Percentiles rank a stretch among this genome's conserved stretches.
Conservation (phyloP, 495 filamentous ascomycete species). For the Penicillium canariense region DNA sequence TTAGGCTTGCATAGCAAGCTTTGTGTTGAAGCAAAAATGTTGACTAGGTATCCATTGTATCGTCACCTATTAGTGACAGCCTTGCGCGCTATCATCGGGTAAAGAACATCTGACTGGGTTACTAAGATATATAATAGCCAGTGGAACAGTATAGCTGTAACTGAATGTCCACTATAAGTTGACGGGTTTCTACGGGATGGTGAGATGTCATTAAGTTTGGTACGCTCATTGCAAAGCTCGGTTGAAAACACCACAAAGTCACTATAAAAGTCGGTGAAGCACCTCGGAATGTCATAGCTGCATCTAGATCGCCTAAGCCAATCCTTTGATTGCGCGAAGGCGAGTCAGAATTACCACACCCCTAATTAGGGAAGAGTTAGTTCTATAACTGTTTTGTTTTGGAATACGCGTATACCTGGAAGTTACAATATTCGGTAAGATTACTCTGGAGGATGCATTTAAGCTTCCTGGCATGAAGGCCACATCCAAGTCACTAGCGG, state of each 20-base stretch:
- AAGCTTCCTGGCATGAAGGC: neutral
- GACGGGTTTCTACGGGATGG: too few relatives aligned
- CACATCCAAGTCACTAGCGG: too few relatives aligned
- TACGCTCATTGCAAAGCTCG: neutral
- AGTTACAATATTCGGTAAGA: neutral
- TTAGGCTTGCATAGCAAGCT: neutral
- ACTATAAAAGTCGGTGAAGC: neutral
- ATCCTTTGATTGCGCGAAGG: neutral
- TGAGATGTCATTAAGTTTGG: neutral
- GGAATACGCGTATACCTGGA: too few relatives aligned
- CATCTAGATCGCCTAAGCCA: neutral
- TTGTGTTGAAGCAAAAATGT: neutral
- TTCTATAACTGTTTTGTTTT: neutral
- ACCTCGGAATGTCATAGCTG: neutral
- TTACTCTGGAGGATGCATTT: neutral
- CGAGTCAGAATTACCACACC: neutral
- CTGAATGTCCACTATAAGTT: neutral
- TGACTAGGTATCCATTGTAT: neutral
- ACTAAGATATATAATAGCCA: too few relatives aligned
- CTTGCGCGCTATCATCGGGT: neutral
- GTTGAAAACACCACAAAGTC: neutral
- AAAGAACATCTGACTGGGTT: neutral
- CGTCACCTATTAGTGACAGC: neutral
- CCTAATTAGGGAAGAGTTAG: too few relatives aligned
- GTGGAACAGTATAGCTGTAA: neutral